Evolutionary conservation across 2,329 filamentous ascomycete genomes (phyloP).

Genomic region (Nigrospora osmanthi): DNA sequence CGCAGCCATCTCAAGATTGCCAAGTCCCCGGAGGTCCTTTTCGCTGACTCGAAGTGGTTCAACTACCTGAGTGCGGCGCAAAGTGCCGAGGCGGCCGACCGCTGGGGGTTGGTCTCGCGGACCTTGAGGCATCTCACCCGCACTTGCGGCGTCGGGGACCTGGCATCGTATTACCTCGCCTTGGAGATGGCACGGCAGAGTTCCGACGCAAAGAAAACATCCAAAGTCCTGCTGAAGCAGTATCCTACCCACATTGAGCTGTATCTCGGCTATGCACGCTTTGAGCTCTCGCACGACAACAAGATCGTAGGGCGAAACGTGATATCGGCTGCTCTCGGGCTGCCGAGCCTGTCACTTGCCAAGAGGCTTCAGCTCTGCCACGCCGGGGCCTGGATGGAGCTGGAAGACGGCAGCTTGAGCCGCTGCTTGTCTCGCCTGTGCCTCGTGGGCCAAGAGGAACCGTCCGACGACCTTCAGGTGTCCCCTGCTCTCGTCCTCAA

Average conservation of each 20-base stretch:
- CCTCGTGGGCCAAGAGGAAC: conserved; percentile 23
- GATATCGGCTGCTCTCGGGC: conserved; percentile 53
- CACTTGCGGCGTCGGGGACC: conserved; percentile 31
- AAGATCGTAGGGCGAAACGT: conserved; percentile 53
- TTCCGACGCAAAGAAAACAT: conserved; percentile 54
- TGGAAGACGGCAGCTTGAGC: conserved; percentile 31
- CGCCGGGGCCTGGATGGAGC: conserved; percentile 61
- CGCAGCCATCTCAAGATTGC: conserved; percentile 15
- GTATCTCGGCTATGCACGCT: conserved; percentile 72
- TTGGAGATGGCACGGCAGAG: conserved; percentile 53
- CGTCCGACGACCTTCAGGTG: conserved; percentile 9
- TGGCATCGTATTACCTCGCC: conserved; percentile 66
- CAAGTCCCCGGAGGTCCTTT: conserved; percentile 39
- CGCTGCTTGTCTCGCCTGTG: conserved; percentile 32
- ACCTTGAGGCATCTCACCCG: conserved; percentile 50
- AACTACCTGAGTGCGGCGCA: conserved; percentile 21
- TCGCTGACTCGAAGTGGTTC: conserved; percentile 37
- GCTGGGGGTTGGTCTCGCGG: conserved; percentile 39
- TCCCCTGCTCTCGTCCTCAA: conserved; percentile 41
- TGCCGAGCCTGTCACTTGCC: conserved; percentile 12
- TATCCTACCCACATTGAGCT: conserved; percentile 56
- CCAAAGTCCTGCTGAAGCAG: conserved; percentile 66
- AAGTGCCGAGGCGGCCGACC: conserved; percentile 20
- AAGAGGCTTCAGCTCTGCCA: conserved; percentile 40
- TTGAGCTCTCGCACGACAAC: conserved; percentile 56